A percentile compares a stretch with the other conserved stretches of the same genome.
Conservation (phyloP, 2,329 filamentous ascomycete genomes). For the Alternaria triticimaculans region DNA sequence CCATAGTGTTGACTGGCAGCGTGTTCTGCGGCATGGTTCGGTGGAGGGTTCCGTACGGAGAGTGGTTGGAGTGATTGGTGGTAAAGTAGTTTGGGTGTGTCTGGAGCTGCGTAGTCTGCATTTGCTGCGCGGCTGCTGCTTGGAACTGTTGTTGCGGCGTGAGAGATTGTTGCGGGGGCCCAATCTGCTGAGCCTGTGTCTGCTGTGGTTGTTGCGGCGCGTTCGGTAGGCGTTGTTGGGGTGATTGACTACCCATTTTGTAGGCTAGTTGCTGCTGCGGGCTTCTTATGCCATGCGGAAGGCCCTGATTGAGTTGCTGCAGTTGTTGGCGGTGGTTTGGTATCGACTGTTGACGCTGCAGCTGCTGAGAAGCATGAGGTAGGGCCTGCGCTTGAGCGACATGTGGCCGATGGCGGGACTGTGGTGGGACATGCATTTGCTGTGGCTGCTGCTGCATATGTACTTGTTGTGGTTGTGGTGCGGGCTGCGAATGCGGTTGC, state of each 20-base stretch:
- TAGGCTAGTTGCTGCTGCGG: constrained; percentile 31
- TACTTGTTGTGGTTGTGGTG: constrained; percentile 14
- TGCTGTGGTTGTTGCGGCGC: constrained; percentile 11
- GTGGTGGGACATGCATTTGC: constrained; percentile 4
- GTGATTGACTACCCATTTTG: constrained; percentile 26
- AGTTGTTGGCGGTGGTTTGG: constrained; percentile 32
- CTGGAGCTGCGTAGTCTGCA: constrained; percentile 26
- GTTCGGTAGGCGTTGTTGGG: constrained; percentile 23
- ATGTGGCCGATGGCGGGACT: constrained; percentile 18
- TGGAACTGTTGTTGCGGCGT: constrained; percentile 28
- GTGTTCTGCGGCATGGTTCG: constrained; percentile 30
- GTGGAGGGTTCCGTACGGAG: constrained; percentile 30
- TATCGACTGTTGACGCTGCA: constrained; percentile 15
- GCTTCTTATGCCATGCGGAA: constrained; percentile 12
- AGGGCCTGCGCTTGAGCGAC: constrained; percentile 18
- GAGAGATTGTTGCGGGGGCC: background rate
- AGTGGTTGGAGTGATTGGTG: constrained; percentile 25
- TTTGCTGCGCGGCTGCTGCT: constrained; percentile 26
- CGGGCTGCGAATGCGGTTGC: background rate
- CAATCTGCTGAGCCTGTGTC: constrained; percentile 12
- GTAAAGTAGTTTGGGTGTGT: constrained; percentile 31
- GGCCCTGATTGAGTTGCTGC: constrained; percentile 30
- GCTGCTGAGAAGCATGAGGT: constrained; percentile 15
- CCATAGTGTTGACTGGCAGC: constrained; percentile 15
- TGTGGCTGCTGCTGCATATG: constrained; percentile 24